Base-by-base conservation (phyloP, 2,329 filamentous ascomycete genomes). In the Apiospora saccharicola region DNA sequence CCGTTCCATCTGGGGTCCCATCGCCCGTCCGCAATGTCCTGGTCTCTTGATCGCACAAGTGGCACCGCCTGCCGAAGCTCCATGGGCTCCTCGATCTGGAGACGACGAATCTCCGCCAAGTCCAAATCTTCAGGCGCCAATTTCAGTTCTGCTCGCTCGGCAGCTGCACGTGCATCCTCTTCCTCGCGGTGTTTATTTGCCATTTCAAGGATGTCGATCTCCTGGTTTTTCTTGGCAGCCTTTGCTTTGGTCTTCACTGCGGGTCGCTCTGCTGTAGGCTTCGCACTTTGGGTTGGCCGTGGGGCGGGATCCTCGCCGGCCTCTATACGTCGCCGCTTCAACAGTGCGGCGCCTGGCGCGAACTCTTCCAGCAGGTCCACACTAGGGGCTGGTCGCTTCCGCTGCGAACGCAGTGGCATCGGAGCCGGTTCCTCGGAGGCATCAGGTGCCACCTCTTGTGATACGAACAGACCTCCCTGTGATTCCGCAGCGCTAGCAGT, bases 1-100 rank as follows among this genome's bases (percentile, higher is more conserved):
- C 96, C 96, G 79, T 98, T 97, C 96, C 96, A 99, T 51, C 87
- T 88, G 0, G 94, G 91, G 75, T 98, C 90, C 95, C 96, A 98
- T 53, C 94, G 88, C 6, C 87, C 86, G 61, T 86, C 84, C 1
- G 83, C 85, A 64, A 86, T 80, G 26, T 89, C 87, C 72, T 85
- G 83, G n/a, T 91, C 89, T 24, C 87, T 82, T 6, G 76, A 77
- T 26, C 79, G 74, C 77, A 75, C 73, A 76, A 81, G 71, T 75
- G 80, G 43, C 70, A 77, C 78, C 77, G 78, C 75, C 74, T 78
- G 71, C 34, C 86, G 87, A 0, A 98, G 80, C 12, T 92, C 87
- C 82, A 97, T 93, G 74, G 92, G 89, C 78, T 96, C 94, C 1
- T 97, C 88, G 22, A 95, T 90, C 3, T 93, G 92, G 3, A 97